These are phyloP conservation scores for Noccaea caerulescens DNA, from an alignment of 345 rosid genomes.

Conservation along the genomic window DNA sequence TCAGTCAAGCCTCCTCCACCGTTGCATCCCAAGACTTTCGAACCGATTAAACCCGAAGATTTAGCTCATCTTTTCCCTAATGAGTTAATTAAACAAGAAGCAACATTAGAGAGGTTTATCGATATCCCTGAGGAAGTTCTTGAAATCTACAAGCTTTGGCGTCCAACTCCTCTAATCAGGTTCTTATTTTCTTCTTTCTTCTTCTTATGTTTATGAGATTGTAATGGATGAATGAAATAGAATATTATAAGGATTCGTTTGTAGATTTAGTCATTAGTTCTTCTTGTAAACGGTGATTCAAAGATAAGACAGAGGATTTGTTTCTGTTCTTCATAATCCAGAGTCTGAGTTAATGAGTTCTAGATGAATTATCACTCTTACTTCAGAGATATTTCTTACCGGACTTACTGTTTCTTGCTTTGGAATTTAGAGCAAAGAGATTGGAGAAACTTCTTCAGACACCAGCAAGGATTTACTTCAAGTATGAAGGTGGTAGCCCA, in stretches of 20 bases:
- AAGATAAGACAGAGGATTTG: not conserved
- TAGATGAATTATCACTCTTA: not conserved
- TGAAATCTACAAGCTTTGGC: slow-evolving; percentile 86
- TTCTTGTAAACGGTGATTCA: not conserved
- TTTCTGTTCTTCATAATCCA: not conserved
- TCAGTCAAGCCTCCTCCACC: slow-evolving; percentile 83
- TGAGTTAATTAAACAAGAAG: slow-evolving; percentile 87
- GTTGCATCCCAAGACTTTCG: slow-evolving; percentile 72
- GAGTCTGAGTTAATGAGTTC: not conserved
- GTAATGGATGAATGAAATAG: not conserved
- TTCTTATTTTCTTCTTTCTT: slow-evolving; percentile 24
- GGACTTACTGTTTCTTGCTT: slow-evolving; percentile 16
- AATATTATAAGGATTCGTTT: not conserved
- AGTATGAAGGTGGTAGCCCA: slow-evolving; percentile 94
- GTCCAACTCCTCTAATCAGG: slow-evolving; percentile 95
- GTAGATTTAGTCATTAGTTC: not conserved
- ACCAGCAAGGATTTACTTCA: slow-evolving; percentile 90
- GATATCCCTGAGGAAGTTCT: slow-evolving; percentile 89
- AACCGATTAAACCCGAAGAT: slow-evolving; percentile 77
- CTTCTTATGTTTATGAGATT: not conserved
- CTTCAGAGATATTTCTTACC: not conserved
- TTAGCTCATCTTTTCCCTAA: slow-evolving; percentile 78
- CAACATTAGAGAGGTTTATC: slow-evolving; percentile 64
- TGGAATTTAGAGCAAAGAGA: slow-evolving; percentile 76
- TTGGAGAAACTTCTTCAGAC: slow-evolving; percentile 88